Percentiles rank a stretch among this genome's conserved stretches.
Conservation (phyloP, 371 early-diverging fungal species). For the Globomyces sp. region DNA sequence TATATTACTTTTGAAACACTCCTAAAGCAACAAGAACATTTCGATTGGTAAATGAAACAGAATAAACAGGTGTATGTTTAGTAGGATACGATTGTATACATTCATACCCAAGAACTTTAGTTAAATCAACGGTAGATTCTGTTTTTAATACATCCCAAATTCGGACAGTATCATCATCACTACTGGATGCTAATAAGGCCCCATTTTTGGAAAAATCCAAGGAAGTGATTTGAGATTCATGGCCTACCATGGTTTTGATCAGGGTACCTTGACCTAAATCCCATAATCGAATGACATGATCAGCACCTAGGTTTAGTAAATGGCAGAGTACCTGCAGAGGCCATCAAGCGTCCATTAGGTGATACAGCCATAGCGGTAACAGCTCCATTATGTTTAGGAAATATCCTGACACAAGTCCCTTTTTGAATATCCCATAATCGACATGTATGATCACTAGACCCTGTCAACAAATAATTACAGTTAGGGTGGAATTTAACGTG, state of each 20-base stretch:
- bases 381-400: conserved; percentile 89
- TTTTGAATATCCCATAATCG: conserved; percentile 96
- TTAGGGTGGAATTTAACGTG: conserved; percentile 98
- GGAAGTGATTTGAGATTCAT: conserved; percentile 83
- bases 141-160: conserved; percentile 90
- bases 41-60: conserved; percentile 83
- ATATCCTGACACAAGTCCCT: conserved; percentile 91
- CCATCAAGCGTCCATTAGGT: conserved; percentile 92
- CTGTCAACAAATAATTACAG: conserved; percentile 94
- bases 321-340: conserved; percentile 63
- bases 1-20: conserved; percentile 25
- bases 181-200: conserved; percentile 82
- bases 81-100: conserved; percentile 81
- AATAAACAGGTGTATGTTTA: conserved; percentile 90
- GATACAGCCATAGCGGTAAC: conserved; percentile 88
- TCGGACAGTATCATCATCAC: conserved; percentile 89
- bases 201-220: conserved; percentile 86
- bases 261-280: conserved; percentile 90
- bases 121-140: conserved; percentile 33
- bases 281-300: conserved; percentile 90
- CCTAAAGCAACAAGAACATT: conserved; percentile 73
- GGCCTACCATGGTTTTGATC: conserved; percentile 81
- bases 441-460: conserved; percentile 92
- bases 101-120: background rate
- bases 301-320: conserved; percentile 44